phyloP scores from a whole-genome alignment of 2,329 filamentous ascomycete species.

The Pseudogymnoascus sp. region DNA sequence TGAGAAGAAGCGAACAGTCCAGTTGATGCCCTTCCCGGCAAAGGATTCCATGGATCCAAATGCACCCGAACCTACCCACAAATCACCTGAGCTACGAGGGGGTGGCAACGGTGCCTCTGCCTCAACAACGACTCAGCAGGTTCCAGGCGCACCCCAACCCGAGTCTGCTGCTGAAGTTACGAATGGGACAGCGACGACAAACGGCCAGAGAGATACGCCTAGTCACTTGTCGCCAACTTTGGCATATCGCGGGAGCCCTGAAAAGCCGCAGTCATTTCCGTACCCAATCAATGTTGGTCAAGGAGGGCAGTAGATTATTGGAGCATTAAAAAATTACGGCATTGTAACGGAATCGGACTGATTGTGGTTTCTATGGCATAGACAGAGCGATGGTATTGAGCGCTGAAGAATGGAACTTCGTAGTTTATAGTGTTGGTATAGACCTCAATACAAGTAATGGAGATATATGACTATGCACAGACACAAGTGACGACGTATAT shows the following conservation, averaged over 20 bases:
- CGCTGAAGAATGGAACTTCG: neutral
- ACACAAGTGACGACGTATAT: neutral
- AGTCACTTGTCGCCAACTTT: slow-evolving; percentile 32
- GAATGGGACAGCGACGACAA: neutral
- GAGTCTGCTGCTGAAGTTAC: neutral
- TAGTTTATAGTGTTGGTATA: slow-evolving; percentile 6
- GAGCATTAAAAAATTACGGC: neutral
- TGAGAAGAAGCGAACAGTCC: slow-evolving; percentile 24
- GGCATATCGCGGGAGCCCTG: slow-evolving; percentile 55
- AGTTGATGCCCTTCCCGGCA: slow-evolving; percentile 25
- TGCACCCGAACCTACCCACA: slow-evolving; percentile 28
- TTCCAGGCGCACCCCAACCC: slow-evolving; percentile 12
- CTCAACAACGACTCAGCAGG: neutral
- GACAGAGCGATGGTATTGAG: neutral
- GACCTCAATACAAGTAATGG: slow-evolving; percentile 1
- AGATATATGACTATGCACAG: neutral
- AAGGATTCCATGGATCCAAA: neutral
- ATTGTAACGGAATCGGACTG: neutral
- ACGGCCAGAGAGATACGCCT: neutral
- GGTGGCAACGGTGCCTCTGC: slow-evolving; percentile 22
- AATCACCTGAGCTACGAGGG: slow-evolving; percentile 19
- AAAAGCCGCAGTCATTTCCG: slow-evolving; percentile 35
- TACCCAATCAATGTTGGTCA: slow-evolving; percentile 22
- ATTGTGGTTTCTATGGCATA: neutral
- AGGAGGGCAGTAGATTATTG: slow-evolving; percentile 12